Conservation (phyloP, 306 rosid species). For the Elaeagnus macrophylla region DNA sequence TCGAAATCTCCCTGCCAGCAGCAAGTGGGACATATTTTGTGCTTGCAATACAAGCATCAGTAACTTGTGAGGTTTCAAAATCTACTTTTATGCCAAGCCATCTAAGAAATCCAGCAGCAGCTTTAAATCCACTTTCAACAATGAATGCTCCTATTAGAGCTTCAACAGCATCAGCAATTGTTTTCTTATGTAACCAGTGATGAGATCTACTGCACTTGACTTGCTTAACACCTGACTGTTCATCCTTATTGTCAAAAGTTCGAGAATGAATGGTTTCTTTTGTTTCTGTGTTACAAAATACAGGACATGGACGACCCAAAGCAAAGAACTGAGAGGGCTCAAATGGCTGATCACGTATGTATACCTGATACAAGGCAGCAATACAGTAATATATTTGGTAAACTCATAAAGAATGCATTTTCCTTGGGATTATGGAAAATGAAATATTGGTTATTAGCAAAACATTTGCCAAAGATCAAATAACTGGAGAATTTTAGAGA, state of each 20-base stretch:
- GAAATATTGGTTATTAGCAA: background rate
- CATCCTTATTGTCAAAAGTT: constrained; percentile 22
- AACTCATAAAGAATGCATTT: background rate
- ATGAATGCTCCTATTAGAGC: constrained; percentile 89
- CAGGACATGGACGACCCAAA: constrained; percentile 68
- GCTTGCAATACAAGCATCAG: constrained; percentile 48
- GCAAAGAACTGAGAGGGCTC: constrained; percentile 69
- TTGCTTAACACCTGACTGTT: constrained; percentile 19
- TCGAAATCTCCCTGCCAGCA: constrained; percentile 34
- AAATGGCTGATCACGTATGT: constrained; percentile 68
- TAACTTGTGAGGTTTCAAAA: constrained; percentile 60
- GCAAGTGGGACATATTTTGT: constrained; percentile 48
- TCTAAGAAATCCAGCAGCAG: constrained; percentile 63
- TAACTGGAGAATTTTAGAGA: background rate
- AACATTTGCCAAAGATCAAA: background rate
- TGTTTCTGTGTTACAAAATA: constrained; percentile 47
- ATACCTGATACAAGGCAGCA: constrained; percentile 43
- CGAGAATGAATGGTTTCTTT: constrained; percentile 39
- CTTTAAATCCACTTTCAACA: constrained; percentile 93
- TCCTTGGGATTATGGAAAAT: background rate
- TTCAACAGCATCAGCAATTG: constrained; percentile 83
- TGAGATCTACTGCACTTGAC: constrained; percentile 70
- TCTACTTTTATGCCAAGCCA: constrained; percentile 80
- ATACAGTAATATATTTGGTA: background rate
- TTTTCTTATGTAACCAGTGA: constrained; percentile 77